phyloP scores from a whole-genome alignment of 2,329 filamentous ascomycete species.

The Dothistroma septosporum region DNA sequence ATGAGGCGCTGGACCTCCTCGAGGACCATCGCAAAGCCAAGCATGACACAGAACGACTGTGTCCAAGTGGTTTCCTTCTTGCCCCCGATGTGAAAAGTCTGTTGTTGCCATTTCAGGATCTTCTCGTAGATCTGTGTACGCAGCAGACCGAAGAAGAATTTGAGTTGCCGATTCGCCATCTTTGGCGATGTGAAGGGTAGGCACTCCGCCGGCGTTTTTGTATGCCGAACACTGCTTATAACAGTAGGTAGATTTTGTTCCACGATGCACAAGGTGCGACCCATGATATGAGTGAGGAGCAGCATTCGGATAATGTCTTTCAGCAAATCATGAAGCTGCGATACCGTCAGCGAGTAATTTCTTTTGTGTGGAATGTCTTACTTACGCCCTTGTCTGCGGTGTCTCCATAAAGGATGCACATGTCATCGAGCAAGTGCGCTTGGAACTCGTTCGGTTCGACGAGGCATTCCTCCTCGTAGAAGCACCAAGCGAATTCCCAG shows the following conservation, averaged over 20 bases:
- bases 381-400: slow-evolving; percentile 38
- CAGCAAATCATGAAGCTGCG: slow-evolving; percentile 38
- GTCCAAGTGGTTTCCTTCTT: slow-evolving; percentile 46
- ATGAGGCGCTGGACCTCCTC: slow-evolving; percentile 48
- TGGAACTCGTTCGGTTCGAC: slow-evolving; percentile 40
- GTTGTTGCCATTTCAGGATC: slow-evolving; percentile 46
- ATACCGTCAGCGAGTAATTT: neutral
- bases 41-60: slow-evolving; percentile 43
- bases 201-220: slow-evolving; percentile 26
- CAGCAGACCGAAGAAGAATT: slow-evolving; percentile 47
- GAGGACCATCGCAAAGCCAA: slow-evolving; percentile 47
- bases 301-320: slow-evolving; percentile 45
- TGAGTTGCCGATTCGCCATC: slow-evolving; percentile 48
- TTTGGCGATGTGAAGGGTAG: slow-evolving; percentile 36
- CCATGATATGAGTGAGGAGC: slow-evolving; percentile 49
- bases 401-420: slow-evolving; percentile 34
- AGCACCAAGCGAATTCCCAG: slow-evolving; percentile 40
- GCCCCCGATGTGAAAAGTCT: slow-evolving; percentile 41
- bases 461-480: slow-evolving; percentile 44
- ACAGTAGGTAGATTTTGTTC: slow-evolving; percentile 37
- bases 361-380: slow-evolving; percentile 4
- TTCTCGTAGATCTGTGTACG: slow-evolving; percentile 41
- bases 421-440: slow-evolving; percentile 39
- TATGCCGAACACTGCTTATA: slow-evolving; percentile 39
- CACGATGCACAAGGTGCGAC: slow-evolving; percentile 44